Percentiles rank a stretch among this genome's conserved stretches.
phyloP scores from a whole-genome alignment of 768 basidiomycete genomes.

The Mycena vulgaris region DNA sequence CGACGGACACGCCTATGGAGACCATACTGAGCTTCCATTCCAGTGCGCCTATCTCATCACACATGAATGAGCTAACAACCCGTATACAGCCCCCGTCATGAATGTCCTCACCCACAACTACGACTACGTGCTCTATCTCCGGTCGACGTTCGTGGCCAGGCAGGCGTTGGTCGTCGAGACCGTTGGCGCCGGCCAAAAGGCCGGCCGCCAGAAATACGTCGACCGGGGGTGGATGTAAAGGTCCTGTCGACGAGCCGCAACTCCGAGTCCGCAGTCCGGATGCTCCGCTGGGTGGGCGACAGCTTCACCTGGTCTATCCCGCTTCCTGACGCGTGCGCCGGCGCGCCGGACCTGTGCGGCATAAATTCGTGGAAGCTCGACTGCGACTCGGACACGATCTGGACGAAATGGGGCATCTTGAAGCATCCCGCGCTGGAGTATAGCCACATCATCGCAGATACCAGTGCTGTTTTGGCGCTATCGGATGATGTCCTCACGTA shows the following conservation, averaged over 20 bases:
- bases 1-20: conserved; percentile 50
- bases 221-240: conserved; percentile 52
- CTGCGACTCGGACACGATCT: neutral
- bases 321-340: neutral
- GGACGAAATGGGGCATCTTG: neutral
- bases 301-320: conserved; percentile 20
- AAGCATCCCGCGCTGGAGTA: neutral
- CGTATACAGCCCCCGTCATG: conserved; percentile 58
- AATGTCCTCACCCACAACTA: conserved; percentile 59
- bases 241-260: neutral
- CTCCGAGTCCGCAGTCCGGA: neutral
- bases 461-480: neutral
- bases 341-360: conserved; percentile 1
- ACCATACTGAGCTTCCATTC: conserved; percentile 64
- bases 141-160: conserved; percentile 54
- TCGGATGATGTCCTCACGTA: neutral
- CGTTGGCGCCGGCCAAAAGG: conserved; percentile 10
- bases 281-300: conserved; percentile 24
- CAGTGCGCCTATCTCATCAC: conserved; percentile 49
- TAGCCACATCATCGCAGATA: neutral
- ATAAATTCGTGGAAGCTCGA: conserved; percentile 22
- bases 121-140: conserved; percentile 60
- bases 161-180: conserved; percentile 37
- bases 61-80: neutral
- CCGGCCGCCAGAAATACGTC: conserved; percentile 51